Evolutionary conservation across 2,329 filamentous ascomycete genomes (phyloP), one percentile per base, ranked within the genome.

Genomic region (Colletotrichum melonis): DNA sequence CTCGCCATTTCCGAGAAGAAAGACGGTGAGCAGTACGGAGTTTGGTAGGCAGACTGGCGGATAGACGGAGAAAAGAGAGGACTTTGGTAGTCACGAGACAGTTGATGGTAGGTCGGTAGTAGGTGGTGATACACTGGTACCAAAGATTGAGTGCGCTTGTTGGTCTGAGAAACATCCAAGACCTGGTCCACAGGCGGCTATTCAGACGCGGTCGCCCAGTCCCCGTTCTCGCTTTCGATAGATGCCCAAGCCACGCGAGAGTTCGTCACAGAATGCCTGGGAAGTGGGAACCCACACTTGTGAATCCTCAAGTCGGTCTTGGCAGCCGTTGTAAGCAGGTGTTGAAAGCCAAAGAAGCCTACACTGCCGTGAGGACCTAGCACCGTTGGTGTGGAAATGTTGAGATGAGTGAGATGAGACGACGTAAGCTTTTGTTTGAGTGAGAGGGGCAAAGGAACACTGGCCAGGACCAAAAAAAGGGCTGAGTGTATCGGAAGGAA

Each of bases 401-500:
- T 63, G 12, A 35, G 19, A 49, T 35, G 28, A 24, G 49, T 19
- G 14, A 63, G n/a, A 63, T 35, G 12, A n/a, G 62, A 63, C 62
- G 46, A 63, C 49, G 46, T 63, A 42, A 63, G 58, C 38, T 42
- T 38, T 58, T 52, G 66, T 72, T 72, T 69, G 70, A 64, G 54
- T 60, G 24, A 59, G 66, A 69, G 59, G 66, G 69, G 66, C 19
- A 55, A 60, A 42, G 22, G 22, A 57, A 55, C 1, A n/a, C 38
- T 42, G 38, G 0, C 38, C 38, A 8, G 11, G 19, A 24, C 16
- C 16, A 14, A 16, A 28, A 24, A 22, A 62, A 55, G 52, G 65
- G 55, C 66, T 55, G 59, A 69, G 66, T 64, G 70, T 64, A 26
- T 56, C 52, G 65, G 66, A 69, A 73, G 66, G 66, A 60, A 73